These are phyloP conservation scores for Coemansia sp. DNA, from an alignment of 192 early-diverging fungal genomes.

Conservation along the genomic window DNA sequence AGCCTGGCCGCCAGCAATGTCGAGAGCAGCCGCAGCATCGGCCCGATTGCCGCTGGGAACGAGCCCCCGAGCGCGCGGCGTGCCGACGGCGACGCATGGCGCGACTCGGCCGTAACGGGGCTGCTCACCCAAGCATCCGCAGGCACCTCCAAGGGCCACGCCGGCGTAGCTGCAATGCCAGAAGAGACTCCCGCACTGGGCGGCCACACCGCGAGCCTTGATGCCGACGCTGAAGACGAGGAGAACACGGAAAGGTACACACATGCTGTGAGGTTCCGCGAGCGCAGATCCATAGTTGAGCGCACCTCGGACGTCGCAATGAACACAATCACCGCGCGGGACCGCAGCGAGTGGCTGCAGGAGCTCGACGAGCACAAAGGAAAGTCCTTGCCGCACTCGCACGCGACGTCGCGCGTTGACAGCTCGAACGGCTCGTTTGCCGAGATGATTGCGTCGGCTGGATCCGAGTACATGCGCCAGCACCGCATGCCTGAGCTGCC, in stretches of 20 bases:
- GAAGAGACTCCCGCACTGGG: no score
- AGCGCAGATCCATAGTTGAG: conserved; percentile 1
- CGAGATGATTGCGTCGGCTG: conserved; percentile 26
- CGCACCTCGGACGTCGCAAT: conserved; percentile 36
- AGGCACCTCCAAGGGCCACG: conserved; percentile 9
- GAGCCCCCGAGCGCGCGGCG: not conserved
- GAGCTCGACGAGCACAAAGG: not conserved
- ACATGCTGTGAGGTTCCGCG: not conserved
- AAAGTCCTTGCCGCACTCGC: conserved; percentile 37
- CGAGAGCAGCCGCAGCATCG: conserved; percentile 13
- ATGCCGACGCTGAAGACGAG: not conserved
- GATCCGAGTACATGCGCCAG: conserved; percentile 9
- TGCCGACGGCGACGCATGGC: conserved; percentile 20
- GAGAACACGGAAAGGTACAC: not conserved
- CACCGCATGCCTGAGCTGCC: conserved; percentile 12
- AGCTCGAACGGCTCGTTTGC: conserved; percentile 39
- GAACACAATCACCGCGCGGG: conserved; percentile 32
- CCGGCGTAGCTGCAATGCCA: not conserved
- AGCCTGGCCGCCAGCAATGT: conserved; percentile 14
- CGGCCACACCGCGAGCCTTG: no score
- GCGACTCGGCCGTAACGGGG: conserved; percentile 43
- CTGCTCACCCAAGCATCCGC: conserved; percentile 28
- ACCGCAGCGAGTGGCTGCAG: not conserved
- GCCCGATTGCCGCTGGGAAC: not conserved
- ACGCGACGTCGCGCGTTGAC: conserved; percentile 20